phyloP scores from a whole-genome alignment of 2,329 filamentous ascomycete genomes.

The Ophiosphaerella korrae region DNA sequence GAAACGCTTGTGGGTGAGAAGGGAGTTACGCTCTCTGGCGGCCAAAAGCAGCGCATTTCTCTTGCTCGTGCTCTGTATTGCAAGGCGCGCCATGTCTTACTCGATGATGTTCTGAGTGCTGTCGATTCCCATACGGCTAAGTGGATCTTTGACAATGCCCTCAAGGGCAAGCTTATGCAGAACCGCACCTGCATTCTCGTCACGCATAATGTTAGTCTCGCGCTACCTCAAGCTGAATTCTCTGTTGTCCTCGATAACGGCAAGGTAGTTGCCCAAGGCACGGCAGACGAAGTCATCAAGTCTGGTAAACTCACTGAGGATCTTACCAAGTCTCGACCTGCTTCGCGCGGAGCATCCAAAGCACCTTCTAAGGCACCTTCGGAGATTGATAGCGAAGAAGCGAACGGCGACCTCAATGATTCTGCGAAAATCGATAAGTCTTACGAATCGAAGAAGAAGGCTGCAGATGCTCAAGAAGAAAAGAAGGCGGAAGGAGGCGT shows the following conservation, averaged over 20 bases:
- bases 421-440: conserved; percentile 50
- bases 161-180: conserved; percentile 86
- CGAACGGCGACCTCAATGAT: conserved; percentile 54
- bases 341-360: conserved; percentile 72
- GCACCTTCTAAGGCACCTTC: conserved; percentile 80
- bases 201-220: conserved; percentile 92
- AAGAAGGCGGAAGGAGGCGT: conserved; percentile 84
- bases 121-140: conserved; percentile 97
- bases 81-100: conserved; percentile 83
- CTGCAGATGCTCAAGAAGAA: conserved; percentile 64
- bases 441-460: conserved; percentile 52
- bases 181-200: conserved; percentile 91
- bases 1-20: conserved; percentile 96
- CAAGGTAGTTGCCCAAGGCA: conserved; percentile 75
- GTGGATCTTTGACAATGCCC: conserved; percentile 95
- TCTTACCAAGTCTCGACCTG: conserved; percentile 73
- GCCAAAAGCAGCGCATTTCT: conserved; percentile 96
- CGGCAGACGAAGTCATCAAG: conserved; percentile 75
- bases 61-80: conserved; percentile 97
- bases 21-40: conserved; percentile 93
- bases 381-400: conserved; percentile 67
- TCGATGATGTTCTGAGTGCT: conserved; percentile 94
- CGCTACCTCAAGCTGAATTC: conserved; percentile 77
- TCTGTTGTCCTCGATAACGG: conserved; percentile 90
- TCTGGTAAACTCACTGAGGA: conserved; percentile 92